Evolutionary conservation across 805 yeast genomes (phyloP).

Genomic region (Clavispora asparagi): DNA sequence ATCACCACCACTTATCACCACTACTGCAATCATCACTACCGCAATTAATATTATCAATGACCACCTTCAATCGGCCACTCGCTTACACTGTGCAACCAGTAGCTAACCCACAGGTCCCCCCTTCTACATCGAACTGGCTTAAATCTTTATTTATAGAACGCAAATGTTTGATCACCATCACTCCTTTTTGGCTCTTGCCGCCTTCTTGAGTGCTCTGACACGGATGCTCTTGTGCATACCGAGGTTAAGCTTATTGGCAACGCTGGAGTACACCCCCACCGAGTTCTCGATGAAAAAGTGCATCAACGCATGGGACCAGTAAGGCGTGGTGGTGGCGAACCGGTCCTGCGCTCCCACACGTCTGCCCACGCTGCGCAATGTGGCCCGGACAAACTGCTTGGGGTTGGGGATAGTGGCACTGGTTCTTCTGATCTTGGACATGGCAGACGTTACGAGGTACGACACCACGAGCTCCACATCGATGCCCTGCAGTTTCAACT

Average conservation of each 20-base stretch:
- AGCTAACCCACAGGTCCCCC: no score
- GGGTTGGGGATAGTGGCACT: constrained; percentile 80
- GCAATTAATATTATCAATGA: no score
- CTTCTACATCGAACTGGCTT: no score
- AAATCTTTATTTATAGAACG: no score
- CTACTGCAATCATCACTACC: no score
- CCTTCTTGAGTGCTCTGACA: constrained; percentile 74
- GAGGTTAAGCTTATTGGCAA: constrained; percentile 66
- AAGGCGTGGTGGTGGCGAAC: constrained; percentile 83
- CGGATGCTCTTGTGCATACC: constrained; percentile 79
- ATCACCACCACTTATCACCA: no score
- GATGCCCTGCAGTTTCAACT: constrained; percentile 58
- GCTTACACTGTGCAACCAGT: no score
- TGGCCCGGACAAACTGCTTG: constrained; percentile 66
- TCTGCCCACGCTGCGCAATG: constrained; percentile 68
- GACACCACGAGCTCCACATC: constrained; percentile 86
- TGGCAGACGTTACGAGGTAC: constrained; percentile 87
- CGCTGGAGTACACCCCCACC: constrained; percentile 73
- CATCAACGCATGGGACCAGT: constrained; percentile 89
- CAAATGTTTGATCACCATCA: background rate
- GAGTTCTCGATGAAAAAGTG: constrained; percentile 75
- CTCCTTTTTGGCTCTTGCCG: constrained; percentile 29
- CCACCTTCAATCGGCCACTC: no score
- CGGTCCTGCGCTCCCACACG: constrained; percentile 92
- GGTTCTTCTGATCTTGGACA: constrained; percentile 86